These are phyloP conservation scores for Posidonia oceanica DNA, from an alignment of 116 monocot genomes.

Conservation along the genomic window DNA sequence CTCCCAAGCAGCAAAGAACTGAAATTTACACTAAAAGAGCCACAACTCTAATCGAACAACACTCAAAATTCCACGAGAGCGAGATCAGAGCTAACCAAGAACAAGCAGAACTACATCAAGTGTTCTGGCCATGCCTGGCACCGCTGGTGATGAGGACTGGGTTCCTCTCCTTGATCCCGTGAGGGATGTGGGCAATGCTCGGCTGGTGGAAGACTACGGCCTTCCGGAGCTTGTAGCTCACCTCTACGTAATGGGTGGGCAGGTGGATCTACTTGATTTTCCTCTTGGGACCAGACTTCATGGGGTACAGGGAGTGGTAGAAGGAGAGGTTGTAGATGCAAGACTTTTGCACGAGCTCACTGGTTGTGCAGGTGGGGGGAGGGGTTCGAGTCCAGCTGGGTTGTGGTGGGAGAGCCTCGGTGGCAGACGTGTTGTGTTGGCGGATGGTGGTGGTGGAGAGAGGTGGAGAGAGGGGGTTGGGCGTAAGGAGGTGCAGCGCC, in stretches of 20 bases:
- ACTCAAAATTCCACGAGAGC: too few relatives aligned
- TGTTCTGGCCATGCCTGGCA: too few relatives aligned
- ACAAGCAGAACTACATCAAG: too few relatives aligned
- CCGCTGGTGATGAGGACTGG: slow-evolving; percentile 3
- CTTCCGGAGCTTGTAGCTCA: slow-evolving; percentile 13
- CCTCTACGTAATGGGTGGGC: slow-evolving; percentile 12
- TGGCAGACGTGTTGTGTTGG: not conserved
- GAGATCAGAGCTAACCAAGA: too few relatives aligned
- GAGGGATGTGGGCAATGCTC: too few relatives aligned
- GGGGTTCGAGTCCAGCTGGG: not conserved
- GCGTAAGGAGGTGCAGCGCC: not conserved
- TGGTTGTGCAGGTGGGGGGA: not conserved
- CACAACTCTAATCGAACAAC: too few relatives aligned
- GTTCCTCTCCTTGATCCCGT: slow-evolving; percentile 9
- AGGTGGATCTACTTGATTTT: slow-evolving; percentile 12
- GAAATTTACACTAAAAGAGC: too few relatives aligned
- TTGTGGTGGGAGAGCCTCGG: not conserved
- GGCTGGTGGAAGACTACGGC: too few relatives aligned
- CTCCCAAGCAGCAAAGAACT: too few relatives aligned
- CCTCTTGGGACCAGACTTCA: slow-evolving; percentile 6
- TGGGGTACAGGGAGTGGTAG: slow-evolving; percentile 8
- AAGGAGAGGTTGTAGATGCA: slow-evolving; percentile 12
- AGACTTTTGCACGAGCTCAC: too few relatives aligned
- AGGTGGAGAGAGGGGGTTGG: too few relatives aligned
- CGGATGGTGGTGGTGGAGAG: too few relatives aligned